Evolutionary conservation across 495 filamentous ascomycete species (phyloP), one percentile per base, ranked within the genome.

Genomic region (Tuber magnatum): DNA sequence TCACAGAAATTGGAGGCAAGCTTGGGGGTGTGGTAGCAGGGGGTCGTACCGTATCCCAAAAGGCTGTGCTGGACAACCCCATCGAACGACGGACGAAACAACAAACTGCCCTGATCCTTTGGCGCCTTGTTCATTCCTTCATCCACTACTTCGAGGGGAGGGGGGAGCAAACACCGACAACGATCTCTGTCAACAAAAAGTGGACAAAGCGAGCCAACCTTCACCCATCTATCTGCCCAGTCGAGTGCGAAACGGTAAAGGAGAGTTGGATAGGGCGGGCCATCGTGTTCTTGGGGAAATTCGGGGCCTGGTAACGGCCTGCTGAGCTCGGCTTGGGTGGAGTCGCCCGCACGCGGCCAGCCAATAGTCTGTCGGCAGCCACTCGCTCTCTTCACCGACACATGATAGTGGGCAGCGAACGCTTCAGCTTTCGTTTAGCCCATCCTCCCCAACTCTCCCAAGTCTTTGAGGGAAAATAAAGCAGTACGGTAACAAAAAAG

Each of bases 61-160:
- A 65, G 56, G 56, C 56, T 65, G 56, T 65, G 56, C 56, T 61
- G 56, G 56, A 28, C 56, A 65, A 65, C 56, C 56, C 56, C 28
- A 35, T 65, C 56, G 56, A 65, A 32, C 28, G 14, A 28, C 28
- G 1, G 28, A 65, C 56, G 6, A 65, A 65, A 65, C 56, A 65
- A 65, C 56, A 65, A 65, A 65, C 56, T 35, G 28, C n/a, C 56
- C 56, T 65, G 56, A 28, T 65, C 56, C 14, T 35, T 65, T 20
- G 56, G 56, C 56, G 35, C 56, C 56, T 65, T 35, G 35, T 65
- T 65, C 56, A 65, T 65, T 35, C 28, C 35, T 61, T 28, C 51
- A 61, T 61, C 5, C 51, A 56, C 28, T 65, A 35, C 32, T 35
- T 65, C 56, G 56, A 65, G 12, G 35, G 56, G 51, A 61, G 28